Conservation (phyloP, 768 basidiomycete species). For the Lactarius indigo region DNA sequence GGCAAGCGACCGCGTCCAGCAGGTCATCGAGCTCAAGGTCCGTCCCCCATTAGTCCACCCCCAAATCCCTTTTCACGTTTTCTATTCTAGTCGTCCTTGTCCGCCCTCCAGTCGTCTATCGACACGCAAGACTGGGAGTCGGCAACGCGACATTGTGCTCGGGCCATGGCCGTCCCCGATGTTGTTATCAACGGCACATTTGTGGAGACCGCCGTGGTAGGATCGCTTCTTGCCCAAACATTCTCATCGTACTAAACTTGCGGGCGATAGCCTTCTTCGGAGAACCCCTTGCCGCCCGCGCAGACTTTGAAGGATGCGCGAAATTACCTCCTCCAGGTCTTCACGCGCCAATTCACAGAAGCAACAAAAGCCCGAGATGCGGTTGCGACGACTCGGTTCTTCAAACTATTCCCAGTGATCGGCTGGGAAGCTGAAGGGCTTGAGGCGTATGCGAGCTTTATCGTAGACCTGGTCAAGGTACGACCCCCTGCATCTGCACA, state of each 20-base stretch:
- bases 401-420: conserved; percentile 95
- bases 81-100: conserved; percentile 58
- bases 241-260: neutral
- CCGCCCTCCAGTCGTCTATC: conserved; percentile 56
- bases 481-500: conserved; percentile 77
- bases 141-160: conserved; percentile 84
- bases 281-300: conserved; percentile 79
- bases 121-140: conserved; percentile 92
- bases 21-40: conserved; percentile 95
- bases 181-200: conserved; percentile 81
- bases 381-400: conserved; percentile 85
- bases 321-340: conserved; percentile 69
- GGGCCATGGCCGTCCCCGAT: conserved; percentile 81
- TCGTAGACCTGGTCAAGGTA: conserved; percentile 82
- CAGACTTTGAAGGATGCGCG: conserved; percentile 79
- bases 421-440: conserved; percentile 92
- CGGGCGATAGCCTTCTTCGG: conserved; percentile 74
- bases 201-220: conserved; percentile 81
- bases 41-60: conserved; percentile 14
- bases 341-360: conserved; percentile 73
- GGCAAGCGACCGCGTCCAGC: conserved; percentile 86
- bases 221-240: neutral
- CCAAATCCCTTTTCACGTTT: conserved; percentile 29
- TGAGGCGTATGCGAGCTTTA: conserved; percentile 88
- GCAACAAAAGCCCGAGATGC: conserved; percentile 83